Evolutionary conservation across 441 rosid genomes (phyloP).

Genomic region (Adansonia grandidieri): DNA sequence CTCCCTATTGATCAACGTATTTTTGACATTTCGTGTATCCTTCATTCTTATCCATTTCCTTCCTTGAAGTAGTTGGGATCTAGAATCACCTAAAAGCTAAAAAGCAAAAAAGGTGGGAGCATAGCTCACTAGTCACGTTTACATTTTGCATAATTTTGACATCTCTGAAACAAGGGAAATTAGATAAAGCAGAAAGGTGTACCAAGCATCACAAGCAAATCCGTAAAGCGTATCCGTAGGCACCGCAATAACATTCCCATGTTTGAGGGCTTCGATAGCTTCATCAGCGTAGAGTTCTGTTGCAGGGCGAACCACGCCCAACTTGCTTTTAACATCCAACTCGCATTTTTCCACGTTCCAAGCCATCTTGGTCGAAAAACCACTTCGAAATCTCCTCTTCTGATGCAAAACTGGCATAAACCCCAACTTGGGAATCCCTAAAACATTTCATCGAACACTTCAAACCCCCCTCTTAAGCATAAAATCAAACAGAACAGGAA

Average conservation of each 20-base stretch:
- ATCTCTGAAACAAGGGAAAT: background rate
- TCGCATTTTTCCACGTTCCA: constrained; percentile 46
- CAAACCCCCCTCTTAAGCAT: background rate
- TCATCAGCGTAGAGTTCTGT: constrained; percentile 54
- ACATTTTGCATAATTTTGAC: background rate
- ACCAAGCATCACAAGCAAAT: constrained; percentile 98
- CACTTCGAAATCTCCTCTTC: constrained; percentile 38
- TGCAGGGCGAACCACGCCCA: constrained; percentile 62
- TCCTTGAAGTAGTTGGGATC: background rate
- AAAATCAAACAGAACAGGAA: background rate
- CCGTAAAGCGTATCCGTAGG: constrained; percentile 97
- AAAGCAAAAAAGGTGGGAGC: background rate
- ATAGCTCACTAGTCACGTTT: background rate
- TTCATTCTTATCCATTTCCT: background rate
- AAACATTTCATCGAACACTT: background rate
- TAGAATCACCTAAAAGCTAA: background rate
- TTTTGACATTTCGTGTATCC: background rate
- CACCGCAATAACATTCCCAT: constrained; percentile 80
- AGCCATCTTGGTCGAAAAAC: constrained; percentile 51
- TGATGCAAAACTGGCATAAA: constrained; percentile 36
- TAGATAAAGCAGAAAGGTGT: constrained; percentile 28
- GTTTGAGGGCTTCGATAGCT: constrained; percentile 74
- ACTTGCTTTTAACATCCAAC: constrained; percentile 35
- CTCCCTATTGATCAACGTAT: background rate
- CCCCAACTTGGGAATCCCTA: constrained; percentile 52